Percentiles rank a stretch among this genome's conserved stretches.
Evolutionary conservation across 2,329 filamentous ascomycete species (phyloP).

Genomic region (Colletotrichum euphorbiae): DNA sequence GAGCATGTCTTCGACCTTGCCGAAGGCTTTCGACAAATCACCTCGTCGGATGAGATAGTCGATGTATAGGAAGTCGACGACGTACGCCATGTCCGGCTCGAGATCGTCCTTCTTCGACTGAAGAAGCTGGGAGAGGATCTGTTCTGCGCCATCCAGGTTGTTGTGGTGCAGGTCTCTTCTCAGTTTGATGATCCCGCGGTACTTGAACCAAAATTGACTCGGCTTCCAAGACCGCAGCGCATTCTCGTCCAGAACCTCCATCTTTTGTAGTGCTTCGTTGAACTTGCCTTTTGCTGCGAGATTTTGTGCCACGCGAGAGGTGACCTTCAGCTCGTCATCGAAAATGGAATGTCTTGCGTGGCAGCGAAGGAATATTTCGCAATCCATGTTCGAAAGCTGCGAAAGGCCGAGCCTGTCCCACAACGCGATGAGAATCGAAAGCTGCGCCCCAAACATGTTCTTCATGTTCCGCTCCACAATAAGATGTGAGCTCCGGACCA

Average conservation of each 20-base stretch:
- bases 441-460: constrained; percentile 78
- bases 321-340: constrained; percentile 83
- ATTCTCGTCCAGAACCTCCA: constrained; percentile 65
- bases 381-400: constrained; percentile 67
- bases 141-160: constrained; percentile 63
- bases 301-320: constrained; percentile 71
- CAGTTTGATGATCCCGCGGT: constrained; percentile 74
- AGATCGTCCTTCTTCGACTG: constrained; percentile 63
- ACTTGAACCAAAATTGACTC: constrained; percentile 78
- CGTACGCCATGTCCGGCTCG: constrained; percentile 64
- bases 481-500: constrained; percentile 85
- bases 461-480: constrained; percentile 82
- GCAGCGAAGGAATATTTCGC: constrained; percentile 81
- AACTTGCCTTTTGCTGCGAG: constrained; percentile 77
- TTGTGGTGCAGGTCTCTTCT: constrained; percentile 70
- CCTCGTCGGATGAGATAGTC: constrained; percentile 63
- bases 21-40: constrained; percentile 60
- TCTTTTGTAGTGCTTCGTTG: constrained; percentile 67
- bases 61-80: constrained; percentile 64
- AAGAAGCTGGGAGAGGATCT: constrained; percentile 63
- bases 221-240: constrained; percentile 79
- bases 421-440: constrained; percentile 77
- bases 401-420: constrained; percentile 80
- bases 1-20: constrained; percentile 60
- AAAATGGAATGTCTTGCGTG: constrained; percentile 70